Conservation (phyloP, 768 basidiomycete genomes). For the Russula abietina region DNA sequence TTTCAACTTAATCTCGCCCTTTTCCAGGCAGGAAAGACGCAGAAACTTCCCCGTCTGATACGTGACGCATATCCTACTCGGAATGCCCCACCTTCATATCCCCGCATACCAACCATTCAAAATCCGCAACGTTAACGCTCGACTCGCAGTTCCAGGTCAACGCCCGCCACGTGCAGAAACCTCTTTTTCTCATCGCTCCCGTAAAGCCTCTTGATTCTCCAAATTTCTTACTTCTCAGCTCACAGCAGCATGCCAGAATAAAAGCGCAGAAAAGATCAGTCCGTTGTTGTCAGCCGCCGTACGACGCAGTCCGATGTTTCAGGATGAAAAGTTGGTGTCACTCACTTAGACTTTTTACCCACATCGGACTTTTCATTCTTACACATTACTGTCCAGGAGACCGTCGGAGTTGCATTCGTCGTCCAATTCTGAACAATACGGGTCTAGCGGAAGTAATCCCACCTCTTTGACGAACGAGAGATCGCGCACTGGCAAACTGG, state of each 20-base stretch:
- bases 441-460: not conserved
- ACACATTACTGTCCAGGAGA: not conserved
- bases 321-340: slow-evolving; percentile 1
- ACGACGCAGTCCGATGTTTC: too few species aligned
- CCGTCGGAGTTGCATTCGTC: not conserved
- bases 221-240: not conserved
- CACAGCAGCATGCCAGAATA: not conserved
- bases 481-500: not conserved
- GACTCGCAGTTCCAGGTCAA: slow-evolving; percentile 18
- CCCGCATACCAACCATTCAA: not conserved
- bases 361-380: not conserved
- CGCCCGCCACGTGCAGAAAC: slow-evolving; percentile 11
- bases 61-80: too few species aligned
- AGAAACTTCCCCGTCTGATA: too few species aligned
- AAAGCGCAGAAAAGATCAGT: not conserved
- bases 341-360: not conserved
- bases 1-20: too few species aligned
- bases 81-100: too few species aligned
- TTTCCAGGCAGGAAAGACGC: too few species aligned
- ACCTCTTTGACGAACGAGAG: not conserved
- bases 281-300: not conserved
- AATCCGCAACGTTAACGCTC: not conserved
- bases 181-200: slow-evolving; percentile 1
- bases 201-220: not conserved
- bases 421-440: not conserved